Conservation (phyloP, 2,329 filamentous ascomycete species). For the Verticillium nonalfalfae region DNA sequence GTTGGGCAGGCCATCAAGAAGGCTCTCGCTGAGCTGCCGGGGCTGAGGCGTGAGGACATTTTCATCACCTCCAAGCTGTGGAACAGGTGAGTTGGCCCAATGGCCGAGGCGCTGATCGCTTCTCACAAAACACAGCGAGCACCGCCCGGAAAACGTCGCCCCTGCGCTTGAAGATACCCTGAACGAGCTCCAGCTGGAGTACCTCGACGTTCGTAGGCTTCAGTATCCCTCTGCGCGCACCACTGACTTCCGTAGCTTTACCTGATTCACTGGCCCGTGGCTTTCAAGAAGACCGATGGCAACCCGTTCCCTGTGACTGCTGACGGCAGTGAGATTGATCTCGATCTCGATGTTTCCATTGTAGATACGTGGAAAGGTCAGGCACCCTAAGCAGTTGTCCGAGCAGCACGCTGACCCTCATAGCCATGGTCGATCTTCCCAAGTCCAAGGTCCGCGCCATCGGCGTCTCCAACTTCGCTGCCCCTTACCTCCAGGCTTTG, state of each 20-base stretch:
- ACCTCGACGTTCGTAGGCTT: slow-evolving; percentile 44
- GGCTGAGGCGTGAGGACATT: slow-evolving; percentile 58
- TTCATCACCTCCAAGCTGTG: slow-evolving; percentile 78
- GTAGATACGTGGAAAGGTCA: slow-evolving; percentile 37
- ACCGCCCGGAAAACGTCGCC: slow-evolving; percentile 53
- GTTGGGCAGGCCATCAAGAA: slow-evolving; percentile 58
- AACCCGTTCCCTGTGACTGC: slow-evolving; percentile 83
- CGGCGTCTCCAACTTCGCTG: slow-evolving; percentile 81
- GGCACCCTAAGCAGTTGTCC: not conserved
- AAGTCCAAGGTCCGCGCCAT: slow-evolving; percentile 73
- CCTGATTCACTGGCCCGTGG: slow-evolving; percentile 65
- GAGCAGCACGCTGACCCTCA: not conserved
- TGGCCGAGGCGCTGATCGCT: slow-evolving; percentile 46
- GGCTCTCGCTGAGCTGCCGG: slow-evolving; percentile 30
- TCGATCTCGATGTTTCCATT: slow-evolving; percentile 39
- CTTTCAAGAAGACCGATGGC: slow-evolving; percentile 59
- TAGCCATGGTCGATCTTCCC: slow-evolving; percentile 24
- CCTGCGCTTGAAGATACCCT: slow-evolving; percentile 50
- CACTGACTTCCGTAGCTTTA: slow-evolving; percentile 65
- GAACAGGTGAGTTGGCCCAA: slow-evolving; percentile 71
- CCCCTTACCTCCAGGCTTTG: slow-evolving; percentile 72
- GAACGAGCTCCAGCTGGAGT: slow-evolving; percentile 48
- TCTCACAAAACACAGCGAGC: slow-evolving; percentile 52
- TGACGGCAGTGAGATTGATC: slow-evolving; percentile 66
- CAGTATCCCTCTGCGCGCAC: slow-evolving; percentile 53